Base-by-base conservation (phyloP, 306 rosid genomes). In the Carpinus fangiana region DNA sequence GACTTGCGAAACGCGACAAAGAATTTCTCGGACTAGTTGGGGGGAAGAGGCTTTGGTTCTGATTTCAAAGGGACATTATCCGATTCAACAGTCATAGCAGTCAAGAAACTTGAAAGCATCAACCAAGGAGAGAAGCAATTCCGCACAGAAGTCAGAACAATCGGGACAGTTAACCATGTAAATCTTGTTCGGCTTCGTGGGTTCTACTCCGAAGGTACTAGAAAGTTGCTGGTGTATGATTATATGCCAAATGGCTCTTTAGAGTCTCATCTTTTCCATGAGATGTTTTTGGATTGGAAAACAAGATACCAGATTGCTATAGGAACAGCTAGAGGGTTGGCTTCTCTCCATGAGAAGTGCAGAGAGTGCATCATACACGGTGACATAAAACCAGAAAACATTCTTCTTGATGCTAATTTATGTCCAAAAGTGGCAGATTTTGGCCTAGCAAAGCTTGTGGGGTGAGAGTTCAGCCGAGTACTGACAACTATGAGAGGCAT, bases 401-500 rank as follows among this genome's bases (percentile, higher is more conserved):
- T 94, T 76, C 97, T 94, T n/a, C 75, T 94, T 21, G 98, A 94
- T 65, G 48, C 83, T 12, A 87, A 90, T 5, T 78, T 89, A 14
- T 75, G 84, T 78, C 98, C 97, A 1, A 92, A 92, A 79, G 93
- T 94, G 1, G 97, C 97, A 12, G 97, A 94, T 57, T 94, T n/a
- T 69, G 98, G 97, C 53, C 89, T 94, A 5, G 98, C 98, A 73
- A 94, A 94, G 80, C 89, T 92, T 12, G 89, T 94, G 31, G 97
- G 98, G 36, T 75, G 97, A 21, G 97, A 94, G 55, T 92, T 92
- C 82, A 92, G 97, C 78, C 79, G 96, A 53, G 98, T 94, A 66
- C 89, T 92, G 46, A 92, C 98, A 20, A 89, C 96, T n/a, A 90
- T 92, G 88, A 89, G 98, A 92, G 97, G 98, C n/a, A 94, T 97